phyloP scores from a whole-genome alignment of 2,329 filamentous ascomycete species.

The Aspergillus intermedius region DNA sequence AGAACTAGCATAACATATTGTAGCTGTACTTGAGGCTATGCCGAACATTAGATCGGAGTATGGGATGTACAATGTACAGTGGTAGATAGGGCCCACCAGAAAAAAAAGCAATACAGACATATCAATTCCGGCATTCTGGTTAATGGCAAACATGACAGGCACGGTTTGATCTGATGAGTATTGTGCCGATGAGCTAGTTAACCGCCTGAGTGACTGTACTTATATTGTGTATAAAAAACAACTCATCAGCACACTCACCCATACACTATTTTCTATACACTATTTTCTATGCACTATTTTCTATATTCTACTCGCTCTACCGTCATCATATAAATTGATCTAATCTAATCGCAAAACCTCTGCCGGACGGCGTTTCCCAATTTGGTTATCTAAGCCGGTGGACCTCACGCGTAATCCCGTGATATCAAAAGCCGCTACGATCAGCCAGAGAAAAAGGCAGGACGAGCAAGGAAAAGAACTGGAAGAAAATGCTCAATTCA shows the following conservation, averaged over 20 bases:
- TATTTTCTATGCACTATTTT: background rate
- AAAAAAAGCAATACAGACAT: background rate
- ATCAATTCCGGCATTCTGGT: too few species aligned
- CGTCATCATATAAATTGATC: background rate
- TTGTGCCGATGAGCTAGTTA: background rate
- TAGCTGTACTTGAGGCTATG: background rate
- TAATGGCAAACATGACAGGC: too few species aligned
- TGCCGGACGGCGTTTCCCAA: background rate
- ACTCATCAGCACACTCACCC: too few species aligned
- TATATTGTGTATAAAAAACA: too few species aligned
- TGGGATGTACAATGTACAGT: background rate
- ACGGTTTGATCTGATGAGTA: background rate
- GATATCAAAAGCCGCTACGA: background rate
- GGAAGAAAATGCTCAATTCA: background rate
- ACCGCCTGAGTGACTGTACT: too few species aligned
- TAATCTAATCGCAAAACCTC: too few species aligned
- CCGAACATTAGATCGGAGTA: background rate
- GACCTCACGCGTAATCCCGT: constrained; percentile 13
- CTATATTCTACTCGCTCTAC: background rate
- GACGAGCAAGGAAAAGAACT: background rate
- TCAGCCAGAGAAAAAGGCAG: too few species aligned
- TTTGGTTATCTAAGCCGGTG: constrained; percentile 5
- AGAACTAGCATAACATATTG: background rate
- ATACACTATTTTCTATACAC: background rate
- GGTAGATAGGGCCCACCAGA: background rate